These are phyloP conservation scores for Capsella rubella DNA, from an alignment of 441 rosid genomes.

Conservation along the genomic window DNA sequence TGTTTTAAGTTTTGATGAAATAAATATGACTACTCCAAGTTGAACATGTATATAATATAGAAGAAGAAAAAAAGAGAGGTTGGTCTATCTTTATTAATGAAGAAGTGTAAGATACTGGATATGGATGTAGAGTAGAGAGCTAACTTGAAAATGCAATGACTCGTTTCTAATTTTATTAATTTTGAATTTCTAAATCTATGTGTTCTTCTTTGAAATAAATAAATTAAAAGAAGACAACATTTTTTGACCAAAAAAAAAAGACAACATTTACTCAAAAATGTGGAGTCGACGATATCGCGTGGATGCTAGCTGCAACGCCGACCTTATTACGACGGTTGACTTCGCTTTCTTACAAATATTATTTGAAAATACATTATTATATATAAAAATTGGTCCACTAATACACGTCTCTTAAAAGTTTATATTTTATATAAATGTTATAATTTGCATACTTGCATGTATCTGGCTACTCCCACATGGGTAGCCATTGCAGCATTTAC, in stretches of 20 bases:
- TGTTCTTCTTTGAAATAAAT: background rate
- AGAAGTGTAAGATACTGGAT: conserved; percentile 3
- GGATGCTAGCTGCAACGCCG: conserved; percentile 36
- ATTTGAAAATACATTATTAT: background rate
- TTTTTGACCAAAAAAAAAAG: no score
- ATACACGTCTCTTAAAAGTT: conserved; percentile 23
- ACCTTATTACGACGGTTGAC: conserved; percentile 39
- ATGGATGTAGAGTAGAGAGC: background rate
- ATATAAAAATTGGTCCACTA: conserved; percentile 19
- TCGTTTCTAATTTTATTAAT: background rate
- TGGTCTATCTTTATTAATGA: background rate
- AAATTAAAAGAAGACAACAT: background rate
- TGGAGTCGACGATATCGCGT: conserved; percentile 38
- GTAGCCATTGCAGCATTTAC: conserved; percentile 41
- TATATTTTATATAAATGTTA: background rate
- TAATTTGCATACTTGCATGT: conserved; percentile 30
- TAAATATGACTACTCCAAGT: conserved; percentile 15
- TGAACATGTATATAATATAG: background rate
- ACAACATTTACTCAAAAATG: conserved; percentile 25
- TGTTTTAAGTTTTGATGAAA: conserved; percentile 8
- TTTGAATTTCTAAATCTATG: background rate
- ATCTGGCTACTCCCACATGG: conserved; percentile 38
- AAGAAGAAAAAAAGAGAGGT: no score
- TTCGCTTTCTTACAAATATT: background rate
- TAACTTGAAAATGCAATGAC: background rate